Base-by-base conservation (phyloP, 495 filamentous ascomycete genomes). In the Penicillium lividum region DNA sequence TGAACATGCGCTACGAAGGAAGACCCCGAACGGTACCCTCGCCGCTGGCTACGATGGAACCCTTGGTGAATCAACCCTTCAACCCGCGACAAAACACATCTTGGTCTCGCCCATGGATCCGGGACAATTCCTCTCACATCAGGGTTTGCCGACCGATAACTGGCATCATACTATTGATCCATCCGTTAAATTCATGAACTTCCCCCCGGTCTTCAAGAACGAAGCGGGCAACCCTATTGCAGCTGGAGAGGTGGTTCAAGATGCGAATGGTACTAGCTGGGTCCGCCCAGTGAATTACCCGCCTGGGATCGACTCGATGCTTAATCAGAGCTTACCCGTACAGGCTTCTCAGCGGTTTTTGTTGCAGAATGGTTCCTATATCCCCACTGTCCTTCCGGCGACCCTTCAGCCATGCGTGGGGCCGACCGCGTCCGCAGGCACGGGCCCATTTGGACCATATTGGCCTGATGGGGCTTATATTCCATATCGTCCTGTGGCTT, bases 1-100 rank as follows among this genome's bases (percentile, higher is more conserved):
- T 11, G 92, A 97, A 73, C 86, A 98, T 73, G 88, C 91, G 53
- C 79, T 98, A 42, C 83, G 94, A 59, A 85, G 94, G 48, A 98
- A 98, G 69, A 98, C 94, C 8, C 94, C 94, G 9, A 95, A 88
- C 63, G 94, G 94, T 25, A 97, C 92, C 18, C 82, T 98, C 54
- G 89, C 92, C 52, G 93, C 90, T 55, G 93, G 92, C 13, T 98
- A 98, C 67, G 93, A 98, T 82, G 93, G 91, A 10, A 91, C 89
- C 7, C 84, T 87, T 3, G 79, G 86, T 29, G 90, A 94, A 68
- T 85, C 87, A 67, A 84, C 82, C 4, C 84, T 86, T 18, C 89
- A 90, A 46, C 90, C 91, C 36, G 85, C 89, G 3, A 75, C 84
- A 30, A 98, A 98, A 72, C 93, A 98, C 68, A 90, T 98, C 68